Base-by-base conservation (phyloP, 345 rosid genomes). In the Rhodamnia rubescens region DNA sequence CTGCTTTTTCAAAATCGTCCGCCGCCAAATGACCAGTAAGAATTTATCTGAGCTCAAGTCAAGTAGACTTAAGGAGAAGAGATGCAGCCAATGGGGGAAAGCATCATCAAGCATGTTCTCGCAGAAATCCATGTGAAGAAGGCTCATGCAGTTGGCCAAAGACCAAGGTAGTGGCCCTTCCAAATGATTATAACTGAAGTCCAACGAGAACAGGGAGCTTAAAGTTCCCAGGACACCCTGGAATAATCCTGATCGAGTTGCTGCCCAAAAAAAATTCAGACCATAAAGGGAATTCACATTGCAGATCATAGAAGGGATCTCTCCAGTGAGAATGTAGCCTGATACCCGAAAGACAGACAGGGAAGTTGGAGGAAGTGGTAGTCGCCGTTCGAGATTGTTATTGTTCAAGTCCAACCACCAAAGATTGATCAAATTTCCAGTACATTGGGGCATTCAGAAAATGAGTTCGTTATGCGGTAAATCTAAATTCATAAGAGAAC, bases 41-140 rank as follows among this genome's bases (percentile, higher is more conserved):
- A 90, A 84, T 49, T 36, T 57, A 54, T 89, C 87, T 32, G 80
- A 52, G 7, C 57, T 83, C 42, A 88, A 83, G 56, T 84, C 84
- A 57, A 92, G 82, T 54, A 56, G 53, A 26, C 88, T 85, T 0
- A 85, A 84, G 1, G 1, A 0, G 13, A 85, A 86, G 7, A 1
- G 0, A 18, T 85, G 84, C 3, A 78, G 74, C 26, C 85, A 12
- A 27, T 40, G 49, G 4, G 87, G 87, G 56, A 87, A 57, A n/a
- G 86, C 56, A 24, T 88, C 89, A 2, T 61, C 74, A 13, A 59
- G 74, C 74, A 27, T 27, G 74, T 16, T 27, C 36, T 59, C 27
- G 36, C 20, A 13, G 20, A 89, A 26, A 27, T 82, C 16, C 21
- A 88, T 10, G 0, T 2, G 11, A 13, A 0, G 7, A 16, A 85